Conservation (phyloP, 441 rosid species). For the Syzygium malaccense region DNA sequence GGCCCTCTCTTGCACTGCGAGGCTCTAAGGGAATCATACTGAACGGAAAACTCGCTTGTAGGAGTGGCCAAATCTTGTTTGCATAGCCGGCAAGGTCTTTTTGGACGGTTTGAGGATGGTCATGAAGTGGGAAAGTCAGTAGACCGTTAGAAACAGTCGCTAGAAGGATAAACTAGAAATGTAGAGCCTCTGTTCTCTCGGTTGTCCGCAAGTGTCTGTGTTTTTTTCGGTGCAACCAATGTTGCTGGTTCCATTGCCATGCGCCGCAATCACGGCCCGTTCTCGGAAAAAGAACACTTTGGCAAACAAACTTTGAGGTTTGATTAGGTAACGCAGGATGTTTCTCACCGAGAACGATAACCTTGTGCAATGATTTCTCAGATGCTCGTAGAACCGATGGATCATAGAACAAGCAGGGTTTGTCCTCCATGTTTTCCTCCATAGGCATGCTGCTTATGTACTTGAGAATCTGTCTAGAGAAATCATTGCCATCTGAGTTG, state of each 20-base stretch:
- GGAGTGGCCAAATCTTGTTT: neutral
- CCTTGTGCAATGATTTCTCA: neutral
- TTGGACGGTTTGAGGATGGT: neutral
- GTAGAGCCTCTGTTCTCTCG: neutral
- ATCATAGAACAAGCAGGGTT: neutral
- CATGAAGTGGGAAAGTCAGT: neutral
- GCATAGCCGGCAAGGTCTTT: neutral
- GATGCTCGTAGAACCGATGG: neutral
- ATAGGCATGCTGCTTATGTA: neutral
- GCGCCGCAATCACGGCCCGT: neutral
- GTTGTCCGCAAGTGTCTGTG: neutral
- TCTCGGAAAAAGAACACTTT: neutral
- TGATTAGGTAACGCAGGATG: neutral
- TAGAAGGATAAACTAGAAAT: neutral
- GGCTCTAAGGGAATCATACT: neutral
- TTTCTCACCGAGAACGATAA: neutral
- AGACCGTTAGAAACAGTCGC: neutral
- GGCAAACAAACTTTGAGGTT: neutral
- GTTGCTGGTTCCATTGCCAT: neutral
- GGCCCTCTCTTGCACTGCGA: neutral
- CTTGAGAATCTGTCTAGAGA: neutral
- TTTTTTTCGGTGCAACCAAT: neutral
- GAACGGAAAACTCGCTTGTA: neutral
- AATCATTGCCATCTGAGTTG: neutral
- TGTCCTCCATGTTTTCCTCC: neutral